phyloP scores from a whole-genome alignment of 179 eudicot genomes.

The Beta lomatogona region DNA sequence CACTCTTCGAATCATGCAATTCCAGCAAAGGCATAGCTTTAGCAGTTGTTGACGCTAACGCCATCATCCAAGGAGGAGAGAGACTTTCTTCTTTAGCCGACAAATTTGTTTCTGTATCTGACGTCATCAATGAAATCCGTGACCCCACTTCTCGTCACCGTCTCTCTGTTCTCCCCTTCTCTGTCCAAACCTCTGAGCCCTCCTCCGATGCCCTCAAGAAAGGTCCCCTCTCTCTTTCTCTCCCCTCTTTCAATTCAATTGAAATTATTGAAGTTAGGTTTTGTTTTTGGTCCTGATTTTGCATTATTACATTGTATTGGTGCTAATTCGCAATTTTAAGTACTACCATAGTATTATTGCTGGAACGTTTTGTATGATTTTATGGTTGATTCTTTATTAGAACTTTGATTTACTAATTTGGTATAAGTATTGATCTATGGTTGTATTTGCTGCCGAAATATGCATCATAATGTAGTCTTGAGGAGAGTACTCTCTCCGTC shows the following conservation, averaged over 20 bases:
- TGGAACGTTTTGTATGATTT: too few relatives aligned
- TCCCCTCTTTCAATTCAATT: neutral
- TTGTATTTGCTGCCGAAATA: neutral
- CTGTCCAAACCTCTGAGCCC: slow-evolving; percentile 63
- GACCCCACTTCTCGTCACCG: slow-evolving; percentile 84
- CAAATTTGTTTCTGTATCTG: slow-evolving; percentile 64
- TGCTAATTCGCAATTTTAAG: too few relatives aligned
- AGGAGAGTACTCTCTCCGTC: neutral
- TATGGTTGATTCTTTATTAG: neutral
- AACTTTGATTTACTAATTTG: neutral
- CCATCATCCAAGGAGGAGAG: slow-evolving; percentile 84
- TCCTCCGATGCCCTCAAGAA: slow-evolving; percentile 74
- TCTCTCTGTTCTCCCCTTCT: slow-evolving; percentile 60
- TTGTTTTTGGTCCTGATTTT: neutral
- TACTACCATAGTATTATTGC: too few relatives aligned
- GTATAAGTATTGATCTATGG: too few relatives aligned
- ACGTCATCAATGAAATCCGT: slow-evolving; percentile 72
- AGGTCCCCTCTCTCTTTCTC: slow-evolving; percentile 38
- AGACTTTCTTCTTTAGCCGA: slow-evolving; percentile 50
- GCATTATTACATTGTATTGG: too few relatives aligned
- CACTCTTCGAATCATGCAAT: slow-evolving; percentile 48
- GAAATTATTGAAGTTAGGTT: neutral
- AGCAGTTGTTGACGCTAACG: slow-evolving; percentile 93
- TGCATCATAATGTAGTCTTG: neutral
- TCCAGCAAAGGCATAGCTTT: slow-evolving; percentile 71